A percentile compares a stretch with the other conserved stretches of the same genome.
Conservation (phyloP, 2,329 filamentous ascomycete genomes). For the Aureobasidium melanogenum region DNA sequence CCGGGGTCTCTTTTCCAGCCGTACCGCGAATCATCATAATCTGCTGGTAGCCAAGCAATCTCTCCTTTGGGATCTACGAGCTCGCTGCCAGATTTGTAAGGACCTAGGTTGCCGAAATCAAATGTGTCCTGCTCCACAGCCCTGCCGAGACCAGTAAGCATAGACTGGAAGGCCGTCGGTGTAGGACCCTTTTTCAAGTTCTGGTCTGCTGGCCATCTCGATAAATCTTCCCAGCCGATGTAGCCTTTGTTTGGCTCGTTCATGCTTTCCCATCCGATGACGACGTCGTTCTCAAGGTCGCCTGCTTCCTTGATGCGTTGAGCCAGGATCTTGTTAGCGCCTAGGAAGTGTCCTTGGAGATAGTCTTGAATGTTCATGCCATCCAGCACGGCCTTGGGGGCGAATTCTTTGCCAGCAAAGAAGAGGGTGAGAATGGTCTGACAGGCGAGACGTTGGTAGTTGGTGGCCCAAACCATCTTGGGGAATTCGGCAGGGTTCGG, state of each 20-base stretch:
- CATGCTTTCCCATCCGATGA: slow-evolving; percentile 93
- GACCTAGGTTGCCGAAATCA: slow-evolving; percentile 89
- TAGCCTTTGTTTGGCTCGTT: slow-evolving; percentile 92
- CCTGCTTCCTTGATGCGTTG: slow-evolving; percentile 80
- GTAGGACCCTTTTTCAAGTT: slow-evolving; percentile 87
- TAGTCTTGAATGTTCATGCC: slow-evolving; percentile 96
- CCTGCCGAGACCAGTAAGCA: slow-evolving; percentile 82
- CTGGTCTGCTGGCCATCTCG: slow-evolving; percentile 73
- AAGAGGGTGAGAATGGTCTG: slow-evolving; percentile 93
- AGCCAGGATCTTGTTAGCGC: slow-evolving; percentile 72
- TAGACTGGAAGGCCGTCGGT: slow-evolving; percentile 88
- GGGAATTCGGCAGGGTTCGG: slow-evolving; percentile 77
- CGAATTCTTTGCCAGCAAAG: slow-evolving; percentile 83
- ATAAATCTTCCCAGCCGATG: slow-evolving; percentile 74
- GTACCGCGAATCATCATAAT: slow-evolving; percentile 79
- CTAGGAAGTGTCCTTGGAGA: slow-evolving; percentile 76
- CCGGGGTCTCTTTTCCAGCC: slow-evolving; percentile 79
- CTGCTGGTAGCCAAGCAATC: slow-evolving; percentile 71
- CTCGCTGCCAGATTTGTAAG: slow-evolving; percentile 75
- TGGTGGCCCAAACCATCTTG: slow-evolving; percentile 99
- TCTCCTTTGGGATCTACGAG: slow-evolving; percentile 84
- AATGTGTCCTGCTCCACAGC: slow-evolving; percentile 85
- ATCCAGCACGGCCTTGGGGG: slow-evolving; percentile 91
- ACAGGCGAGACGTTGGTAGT: slow-evolving; percentile 79
- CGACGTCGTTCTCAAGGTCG: slow-evolving; percentile 73